Evolutionary conservation across 2,329 filamentous ascomycete genomes (phyloP), one percentile per base, ranked within the genome.

Genomic region (Neophaeococcomyces aloes): DNA sequence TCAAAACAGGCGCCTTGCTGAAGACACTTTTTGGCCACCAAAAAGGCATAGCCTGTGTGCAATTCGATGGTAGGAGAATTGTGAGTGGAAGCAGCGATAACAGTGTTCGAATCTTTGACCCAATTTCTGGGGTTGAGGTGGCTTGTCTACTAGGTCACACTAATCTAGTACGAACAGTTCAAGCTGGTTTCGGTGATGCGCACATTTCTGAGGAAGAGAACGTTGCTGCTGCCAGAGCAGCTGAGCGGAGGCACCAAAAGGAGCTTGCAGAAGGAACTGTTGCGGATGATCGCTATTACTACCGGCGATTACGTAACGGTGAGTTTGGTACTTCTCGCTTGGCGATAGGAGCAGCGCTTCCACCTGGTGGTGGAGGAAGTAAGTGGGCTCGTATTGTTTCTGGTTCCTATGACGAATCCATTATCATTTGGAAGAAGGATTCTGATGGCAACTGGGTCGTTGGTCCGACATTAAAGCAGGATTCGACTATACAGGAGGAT

Each of bases 41-140:
- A 50, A 98, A 98, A 61, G 91, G 91, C 25, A 96, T 98, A 55
- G 91, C 91, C 2, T 98, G 91, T 61, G 88, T 98, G 13, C 89
- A 98, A 63, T 96, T 91, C 58, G 91, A 98, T 59, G 87, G 86
- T 19, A 79, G 86, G 39, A 78, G 91, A 15, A 93, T 98, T 50
- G 86, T 98, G 40, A 95, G 86, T 55, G 91, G 91, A 2, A 95
- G 88, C 62, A 95, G 88, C 55, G 91, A 98, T 61, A 87, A 93
- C 59, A 88, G 91, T 31, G 86, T 98, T 25, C 87, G 91, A 53
- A 91, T 98, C 15, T 98, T 94, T 60, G 91, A 96, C 59, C 81
- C 83, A 34, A 75, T 77, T 35, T 87, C 86, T 0, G 83, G 84
- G 3, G 80, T 91, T 8, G 88, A 96, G 62, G 86, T 96, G 4